A percentile compares a stretch with the other conserved stretches of the same genome.
Evolutionary conservation across 2,329 filamentous ascomycete species (phyloP).

Genomic region (Paracoccidioides brasiliensis): DNA sequence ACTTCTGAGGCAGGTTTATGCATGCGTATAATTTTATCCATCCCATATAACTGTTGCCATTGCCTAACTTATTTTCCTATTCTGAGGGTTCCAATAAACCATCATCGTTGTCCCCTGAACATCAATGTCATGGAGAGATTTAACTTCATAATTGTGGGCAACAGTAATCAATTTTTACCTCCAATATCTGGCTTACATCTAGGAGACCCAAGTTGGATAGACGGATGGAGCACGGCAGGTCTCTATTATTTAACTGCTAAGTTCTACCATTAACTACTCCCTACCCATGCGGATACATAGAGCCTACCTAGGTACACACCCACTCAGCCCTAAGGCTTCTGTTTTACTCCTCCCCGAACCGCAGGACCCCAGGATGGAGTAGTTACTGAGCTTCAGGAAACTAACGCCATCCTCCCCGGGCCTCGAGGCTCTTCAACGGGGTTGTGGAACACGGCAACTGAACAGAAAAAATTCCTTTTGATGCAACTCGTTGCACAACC

Average conservation of each 20-base stretch:
- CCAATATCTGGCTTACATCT: too few species aligned
- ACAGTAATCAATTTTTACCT: too few species aligned
- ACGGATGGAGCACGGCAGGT: background rate
- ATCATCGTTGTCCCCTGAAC: background rate
- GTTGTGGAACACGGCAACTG: too few species aligned
- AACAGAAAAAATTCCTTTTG: too few species aligned
- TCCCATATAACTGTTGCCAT: background rate
- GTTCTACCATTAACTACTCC: background rate
- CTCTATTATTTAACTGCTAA: background rate
- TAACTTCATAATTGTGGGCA: too few species aligned
- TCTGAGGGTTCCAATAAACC: too few species aligned
- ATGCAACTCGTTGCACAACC: background rate
- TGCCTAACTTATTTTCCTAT: background rate
- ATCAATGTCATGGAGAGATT: too few species aligned
- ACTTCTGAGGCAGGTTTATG: too few species aligned
- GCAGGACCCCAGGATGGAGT: background rate
- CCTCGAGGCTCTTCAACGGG: background rate
- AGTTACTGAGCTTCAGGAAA: background rate
- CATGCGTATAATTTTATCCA: too few species aligned
- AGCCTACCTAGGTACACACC: background rate
- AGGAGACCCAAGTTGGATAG: too few species aligned
- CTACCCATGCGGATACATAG: background rate
- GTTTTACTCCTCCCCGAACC: too few species aligned
- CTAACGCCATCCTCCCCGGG: background rate
- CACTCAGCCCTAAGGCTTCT: background rate